phyloP scores from a whole-genome alignment of 768 basidiomycete species.

The Strobilomyces echinocephalus region DNA sequence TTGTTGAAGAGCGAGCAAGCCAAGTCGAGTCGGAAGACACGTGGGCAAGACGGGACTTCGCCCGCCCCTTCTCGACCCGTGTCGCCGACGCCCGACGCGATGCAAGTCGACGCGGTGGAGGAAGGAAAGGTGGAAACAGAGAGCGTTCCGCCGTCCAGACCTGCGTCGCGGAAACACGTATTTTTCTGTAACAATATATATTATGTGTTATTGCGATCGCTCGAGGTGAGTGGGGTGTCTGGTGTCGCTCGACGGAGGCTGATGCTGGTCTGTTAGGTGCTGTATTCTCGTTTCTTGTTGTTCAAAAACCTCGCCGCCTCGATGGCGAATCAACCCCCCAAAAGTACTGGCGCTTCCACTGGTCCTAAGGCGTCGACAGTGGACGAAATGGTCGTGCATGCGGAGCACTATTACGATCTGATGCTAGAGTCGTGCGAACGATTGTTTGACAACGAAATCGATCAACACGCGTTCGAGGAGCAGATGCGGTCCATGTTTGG shows the following conservation, averaged over 20 bases:
- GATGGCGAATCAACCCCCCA: conserved; percentile 29
- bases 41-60: conserved; percentile 48
- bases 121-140: conserved; percentile 25
- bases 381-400: conserved; percentile 39
- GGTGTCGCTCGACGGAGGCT: neutral
- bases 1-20: conserved; percentile 79
- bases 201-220: conserved; percentile 77
- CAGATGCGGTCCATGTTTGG: conserved; percentile 85
- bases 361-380: conserved; percentile 24
- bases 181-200: conserved; percentile 91
- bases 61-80: conserved; percentile 57
- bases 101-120: conserved; percentile 27
- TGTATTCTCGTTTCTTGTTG: conserved; percentile 74
- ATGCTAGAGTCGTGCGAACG: conserved; percentile 84
- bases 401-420: conserved; percentile 74
- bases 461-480: conserved; percentile 84
- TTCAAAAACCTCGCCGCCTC: conserved; percentile 71
- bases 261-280: conserved; percentile 43
- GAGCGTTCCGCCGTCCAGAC: conserved; percentile 21
- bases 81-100: conserved; percentile 55
- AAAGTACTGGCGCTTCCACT: conserved; percentile 3
- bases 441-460: conserved; percentile 89
- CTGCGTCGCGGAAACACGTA: conserved; percentile 44
- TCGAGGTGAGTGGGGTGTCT: conserved; percentile 62
- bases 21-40: conserved; percentile 62